These are phyloP conservation scores for Trichoderma semiorbis DNA, from an alignment of 2,329 filamentous ascomycete species.

Conservation along the genomic window DNA sequence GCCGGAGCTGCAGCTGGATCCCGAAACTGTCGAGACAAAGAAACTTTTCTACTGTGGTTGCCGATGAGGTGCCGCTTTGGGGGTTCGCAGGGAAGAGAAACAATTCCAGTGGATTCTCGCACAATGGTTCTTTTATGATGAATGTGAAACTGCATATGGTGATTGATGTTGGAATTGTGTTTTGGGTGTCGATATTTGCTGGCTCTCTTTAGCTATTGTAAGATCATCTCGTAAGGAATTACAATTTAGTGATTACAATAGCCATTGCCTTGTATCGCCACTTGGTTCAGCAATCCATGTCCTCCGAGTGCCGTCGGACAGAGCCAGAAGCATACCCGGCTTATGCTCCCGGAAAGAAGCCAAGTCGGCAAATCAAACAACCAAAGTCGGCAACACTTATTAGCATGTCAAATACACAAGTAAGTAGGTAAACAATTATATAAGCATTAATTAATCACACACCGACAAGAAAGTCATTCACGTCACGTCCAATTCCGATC, in stretches of 20 bases:
- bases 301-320: not conserved
- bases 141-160: not conserved
- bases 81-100: not conserved
- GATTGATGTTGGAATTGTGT: not conserved
- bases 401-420: not conserved
- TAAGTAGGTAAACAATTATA: not conserved
- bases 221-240: not conserved
- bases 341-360: not conserved
- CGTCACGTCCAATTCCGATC: not conserved
- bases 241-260: not conserved
- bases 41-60: not conserved
- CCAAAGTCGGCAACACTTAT: not conserved
- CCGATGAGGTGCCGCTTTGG: not conserved
- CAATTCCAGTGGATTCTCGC: slow-evolving; percentile 1
- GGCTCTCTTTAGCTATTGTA: not conserved
- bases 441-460: not conserved
- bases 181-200: not conserved
- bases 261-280: not conserved
- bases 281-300: not conserved
- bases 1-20: slow-evolving; percentile 15
- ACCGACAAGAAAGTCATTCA: not conserved
- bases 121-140: not conserved
- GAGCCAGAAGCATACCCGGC: not conserved
- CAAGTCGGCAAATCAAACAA: not conserved
- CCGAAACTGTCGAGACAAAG: slow-evolving; percentile 15